Percentiles rank a stretch among this genome's conserved stretches.
Conservation (phyloP, 2,329 filamentous ascomycete genomes). For the Cladosporium austrohemisphaericum region DNA sequence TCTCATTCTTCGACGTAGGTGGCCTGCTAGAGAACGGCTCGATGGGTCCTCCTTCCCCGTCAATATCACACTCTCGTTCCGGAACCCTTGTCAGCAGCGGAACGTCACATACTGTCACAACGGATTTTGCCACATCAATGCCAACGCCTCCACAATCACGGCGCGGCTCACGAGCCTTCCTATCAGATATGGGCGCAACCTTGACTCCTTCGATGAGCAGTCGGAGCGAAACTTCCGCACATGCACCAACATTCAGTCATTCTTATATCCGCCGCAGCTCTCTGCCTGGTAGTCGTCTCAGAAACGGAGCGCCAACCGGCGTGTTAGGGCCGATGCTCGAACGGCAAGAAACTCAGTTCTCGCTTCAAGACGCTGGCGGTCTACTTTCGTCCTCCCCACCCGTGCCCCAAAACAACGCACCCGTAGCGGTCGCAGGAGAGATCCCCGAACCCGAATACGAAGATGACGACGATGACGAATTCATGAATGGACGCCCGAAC, state of each 20-base stretch:
- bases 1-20: constrained; percentile 84
- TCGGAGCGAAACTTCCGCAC: neutral
- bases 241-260: neutral
- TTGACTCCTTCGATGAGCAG: constrained; percentile 13
- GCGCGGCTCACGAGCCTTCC: constrained; percentile 29
- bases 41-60: constrained; percentile 22
- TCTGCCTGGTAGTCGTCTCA: neutral
- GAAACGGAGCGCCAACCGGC: constrained; percentile 23
- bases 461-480: neutral
- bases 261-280: neutral
- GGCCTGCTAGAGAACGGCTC: constrained; percentile 62
- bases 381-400: constrained; percentile 16
- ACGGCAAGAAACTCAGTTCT: constrained; percentile 26
- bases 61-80: constrained; percentile 22
- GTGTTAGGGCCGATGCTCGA: constrained; percentile 28
- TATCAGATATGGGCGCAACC: constrained; percentile 33
- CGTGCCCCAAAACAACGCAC: neutral
- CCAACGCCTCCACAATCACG: constrained; percentile 20
- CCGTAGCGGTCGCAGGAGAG: constrained; percentile 5
- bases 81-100: constrained; percentile 63
- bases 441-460: neutral
- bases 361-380: constrained; percentile 33
- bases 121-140: constrained; percentile 38
- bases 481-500: constrained; percentile 15
- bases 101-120: constrained; percentile 33